phyloP scores from a whole-genome alignment of 202 grass and related monocot genomes.

The Bolboschoenoplectus hybrid region DNA sequence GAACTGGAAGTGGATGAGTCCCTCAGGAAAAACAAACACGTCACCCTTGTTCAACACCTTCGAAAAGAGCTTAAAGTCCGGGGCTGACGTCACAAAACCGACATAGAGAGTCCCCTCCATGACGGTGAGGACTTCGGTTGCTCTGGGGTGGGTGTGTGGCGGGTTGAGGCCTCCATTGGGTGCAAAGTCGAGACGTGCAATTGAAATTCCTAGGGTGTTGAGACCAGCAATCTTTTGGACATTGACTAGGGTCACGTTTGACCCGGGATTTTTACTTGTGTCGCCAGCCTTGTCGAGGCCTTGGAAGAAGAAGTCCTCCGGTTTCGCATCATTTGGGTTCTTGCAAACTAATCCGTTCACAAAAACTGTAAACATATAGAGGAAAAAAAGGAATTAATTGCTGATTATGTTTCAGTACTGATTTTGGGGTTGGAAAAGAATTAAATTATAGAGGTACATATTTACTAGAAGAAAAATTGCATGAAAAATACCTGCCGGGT shows the following conservation, averaged over 20 bases:
- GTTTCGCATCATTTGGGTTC: constrained; percentile 7
- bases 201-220: constrained; percentile 42
- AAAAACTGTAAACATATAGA: constrained; percentile 12
- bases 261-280: constrained; percentile 32
- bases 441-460: background rate
- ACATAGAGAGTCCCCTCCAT: constrained; percentile 40
- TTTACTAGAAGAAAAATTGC: background rate
- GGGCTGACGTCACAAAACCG: constrained; percentile 48
- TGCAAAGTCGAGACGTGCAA: constrained; percentile 38
- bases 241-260: constrained; percentile 45
- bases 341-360: constrained; percentile 34
- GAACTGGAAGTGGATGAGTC: constrained; percentile 50
- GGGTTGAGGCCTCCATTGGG: constrained; percentile 34
- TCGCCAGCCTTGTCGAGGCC: constrained; percentile 43
- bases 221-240: constrained; percentile 40
- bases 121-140: constrained; percentile 44
- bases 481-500: background rate
- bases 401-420: no score
- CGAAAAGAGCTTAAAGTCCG: constrained; percentile 24
- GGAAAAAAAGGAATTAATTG: background rate
- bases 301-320: constrained; percentile 35
- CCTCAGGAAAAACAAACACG: constrained; percentile 34
- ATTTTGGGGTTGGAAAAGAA: background rate
- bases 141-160: constrained; percentile 70
- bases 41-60: constrained; percentile 38